Evolutionary conservation across 192 early-diverging fungal genomes (phyloP).

Genomic region (Coemansia sp.): DNA sequence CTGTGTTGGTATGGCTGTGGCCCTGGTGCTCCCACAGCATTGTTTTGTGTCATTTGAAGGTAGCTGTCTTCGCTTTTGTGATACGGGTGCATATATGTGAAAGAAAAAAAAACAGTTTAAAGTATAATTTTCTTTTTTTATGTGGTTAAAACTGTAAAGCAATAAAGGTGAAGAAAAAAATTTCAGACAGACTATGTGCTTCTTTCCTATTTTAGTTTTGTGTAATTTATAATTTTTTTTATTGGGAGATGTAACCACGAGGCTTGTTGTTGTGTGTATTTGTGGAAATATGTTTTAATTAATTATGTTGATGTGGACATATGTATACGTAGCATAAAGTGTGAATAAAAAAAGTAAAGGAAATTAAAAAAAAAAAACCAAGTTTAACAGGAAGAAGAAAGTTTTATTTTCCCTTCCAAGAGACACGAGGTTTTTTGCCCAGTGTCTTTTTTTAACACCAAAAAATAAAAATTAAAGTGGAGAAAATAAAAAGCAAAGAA

Average conservation of each 20-base stretch:
- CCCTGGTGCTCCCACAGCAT: slow-evolving; percentile 19
- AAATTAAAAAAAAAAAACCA: slow-evolving; percentile 4
- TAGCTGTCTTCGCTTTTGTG: slow-evolving; percentile 40
- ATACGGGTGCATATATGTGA: slow-evolving; percentile 31
- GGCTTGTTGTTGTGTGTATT: not conserved
- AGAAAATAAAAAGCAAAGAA: not conserved
- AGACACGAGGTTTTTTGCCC: no score
- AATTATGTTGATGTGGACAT: slow-evolving; percentile 4
- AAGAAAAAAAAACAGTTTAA: not conserved
- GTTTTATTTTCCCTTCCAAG: no score
- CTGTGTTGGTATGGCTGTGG: slow-evolving; percentile 43
- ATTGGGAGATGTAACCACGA: not conserved
- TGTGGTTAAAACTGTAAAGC: not conserved
- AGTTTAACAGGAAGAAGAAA: not conserved
- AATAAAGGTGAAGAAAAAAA: not conserved
- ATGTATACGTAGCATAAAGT: slow-evolving; percentile 1
- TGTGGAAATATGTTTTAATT: not conserved
- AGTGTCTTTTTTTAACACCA: no score
- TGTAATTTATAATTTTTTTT: not conserved
- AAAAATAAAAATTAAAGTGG: not conserved
- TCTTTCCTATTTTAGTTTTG: not conserved
- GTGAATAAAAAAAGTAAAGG: not conserved
- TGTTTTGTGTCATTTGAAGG: slow-evolving; percentile 28
- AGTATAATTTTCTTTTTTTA: not conserved
- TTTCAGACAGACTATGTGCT: not conserved